Evolutionary conservation across 345 rosid genomes (phyloP).

Genomic region (Hypericum androsaemum): DNA sequence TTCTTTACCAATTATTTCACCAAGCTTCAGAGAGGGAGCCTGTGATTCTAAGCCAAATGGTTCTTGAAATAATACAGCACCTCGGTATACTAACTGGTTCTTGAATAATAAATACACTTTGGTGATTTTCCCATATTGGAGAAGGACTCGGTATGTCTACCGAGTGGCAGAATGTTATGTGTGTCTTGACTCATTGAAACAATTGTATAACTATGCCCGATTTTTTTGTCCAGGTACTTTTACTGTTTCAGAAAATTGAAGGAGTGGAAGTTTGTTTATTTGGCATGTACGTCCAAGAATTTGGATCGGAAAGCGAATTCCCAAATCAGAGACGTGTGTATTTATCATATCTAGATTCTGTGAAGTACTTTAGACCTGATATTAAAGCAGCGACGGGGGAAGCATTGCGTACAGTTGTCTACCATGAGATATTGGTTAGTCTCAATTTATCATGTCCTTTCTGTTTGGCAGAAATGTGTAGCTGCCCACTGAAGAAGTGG

Average conservation of each 20-base stretch:
- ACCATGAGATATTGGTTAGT: conserved; percentile 87
- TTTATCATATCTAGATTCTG: conserved; percentile 95
- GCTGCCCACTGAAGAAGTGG: background rate
- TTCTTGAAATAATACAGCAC: too few relatives aligned
- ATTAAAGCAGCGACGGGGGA: conserved; percentile 83
- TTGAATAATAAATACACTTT: too few relatives aligned
- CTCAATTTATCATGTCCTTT: conserved; percentile 6
- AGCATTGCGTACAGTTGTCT: conserved; percentile 94
- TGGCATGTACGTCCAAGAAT: conserved; percentile 99
- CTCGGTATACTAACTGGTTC: too few relatives aligned
- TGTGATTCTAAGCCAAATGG: too few relatives aligned
- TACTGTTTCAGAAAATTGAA: conserved; percentile 96
- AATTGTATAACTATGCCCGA: conserved; percentile 1
- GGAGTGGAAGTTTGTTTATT: conserved; percentile 98
- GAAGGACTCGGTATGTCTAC: too few relatives aligned
- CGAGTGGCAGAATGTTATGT: too few relatives aligned
- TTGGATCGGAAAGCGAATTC: conserved; percentile 79
- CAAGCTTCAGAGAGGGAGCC: too few relatives aligned
- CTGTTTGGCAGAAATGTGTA: background rate
- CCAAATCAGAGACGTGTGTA: conserved; percentile 99
- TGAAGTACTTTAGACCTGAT: conserved; percentile 95
- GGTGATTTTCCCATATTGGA: too few relatives aligned
- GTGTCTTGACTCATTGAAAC: background rate
- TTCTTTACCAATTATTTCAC: too few relatives aligned
- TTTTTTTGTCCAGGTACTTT: conserved; percentile 58